phyloP scores from a whole-genome alignment of 2,329 filamentous ascomycete species.

The Claviceps sp. region DNA sequence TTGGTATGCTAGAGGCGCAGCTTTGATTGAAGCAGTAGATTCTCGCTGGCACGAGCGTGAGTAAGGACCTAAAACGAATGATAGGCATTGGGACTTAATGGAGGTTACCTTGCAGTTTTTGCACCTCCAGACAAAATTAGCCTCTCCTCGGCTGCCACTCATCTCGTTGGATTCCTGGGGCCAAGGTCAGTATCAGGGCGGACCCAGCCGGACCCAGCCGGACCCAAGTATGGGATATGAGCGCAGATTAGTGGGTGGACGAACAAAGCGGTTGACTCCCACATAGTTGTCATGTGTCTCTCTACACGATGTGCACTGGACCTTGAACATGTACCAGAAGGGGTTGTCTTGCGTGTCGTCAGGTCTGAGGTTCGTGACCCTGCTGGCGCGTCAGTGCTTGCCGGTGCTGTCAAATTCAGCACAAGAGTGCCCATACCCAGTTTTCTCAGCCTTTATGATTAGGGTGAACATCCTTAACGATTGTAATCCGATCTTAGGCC shows the following conservation, averaged over 20 bases:
- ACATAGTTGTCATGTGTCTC: conserved; percentile 82
- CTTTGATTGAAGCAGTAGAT: conserved; percentile 73
- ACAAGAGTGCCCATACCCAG: conserved; percentile 37
- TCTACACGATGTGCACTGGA: conserved; percentile 94
- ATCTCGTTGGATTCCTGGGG: conserved; percentile 74
- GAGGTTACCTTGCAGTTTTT: conserved; percentile 78
- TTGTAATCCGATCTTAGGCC: background rate
- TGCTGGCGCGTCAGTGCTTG: conserved; percentile 22
- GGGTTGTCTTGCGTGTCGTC: conserved; percentile 67
- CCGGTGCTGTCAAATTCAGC: background rate
- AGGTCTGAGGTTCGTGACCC: conserved; percentile 81
- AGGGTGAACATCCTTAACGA: conserved; percentile 47
- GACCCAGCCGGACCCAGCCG: conserved; percentile 1
- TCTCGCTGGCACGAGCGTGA: conserved; percentile 44
- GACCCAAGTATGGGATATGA: background rate
- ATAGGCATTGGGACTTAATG: background rate
- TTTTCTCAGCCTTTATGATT: conserved; percentile 52
- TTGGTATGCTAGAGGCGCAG: conserved; percentile 57
- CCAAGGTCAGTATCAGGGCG: conserved; percentile 4
- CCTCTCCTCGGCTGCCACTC: conserved; percentile 85
- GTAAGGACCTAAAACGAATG: background rate
- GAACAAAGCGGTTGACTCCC: conserved; percentile 75
- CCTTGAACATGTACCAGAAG: conserved; percentile 96
- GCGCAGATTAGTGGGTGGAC: conserved; percentile 17
- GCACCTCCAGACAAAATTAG: conserved; percentile 99